phyloP scores from a whole-genome alignment of 2,329 filamentous ascomycete genomes.

The Xylaria sp. region DNA sequence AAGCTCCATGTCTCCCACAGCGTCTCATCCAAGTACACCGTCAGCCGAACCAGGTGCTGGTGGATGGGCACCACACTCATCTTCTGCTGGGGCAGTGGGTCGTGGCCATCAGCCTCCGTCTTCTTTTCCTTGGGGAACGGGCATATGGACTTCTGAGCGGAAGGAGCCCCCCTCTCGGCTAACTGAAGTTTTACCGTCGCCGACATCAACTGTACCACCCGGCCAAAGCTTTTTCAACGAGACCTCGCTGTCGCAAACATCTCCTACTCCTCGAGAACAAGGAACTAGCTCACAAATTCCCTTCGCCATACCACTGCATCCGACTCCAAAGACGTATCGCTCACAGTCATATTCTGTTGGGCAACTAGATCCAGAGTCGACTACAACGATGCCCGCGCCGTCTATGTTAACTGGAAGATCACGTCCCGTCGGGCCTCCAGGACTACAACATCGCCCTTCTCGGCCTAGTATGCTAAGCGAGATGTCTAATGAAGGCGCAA shows the following conservation, averaged over 20 bases:
- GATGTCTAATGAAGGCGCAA: constrained; percentile 67
- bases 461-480: constrained; percentile 78
- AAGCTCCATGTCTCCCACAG: constrained; percentile 76
- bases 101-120: constrained; percentile 53
- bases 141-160: constrained; percentile 81
- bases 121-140: constrained; percentile 75
- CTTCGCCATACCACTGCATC: constrained; percentile 86
- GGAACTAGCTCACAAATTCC: constrained; percentile 72
- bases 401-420: constrained; percentile 58
- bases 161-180: constrained; percentile 79
- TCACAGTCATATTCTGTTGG: constrained; percentile 98
- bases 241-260: constrained; percentile 52
- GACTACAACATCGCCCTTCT: constrained; percentile 80
- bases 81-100: constrained; percentile 53
- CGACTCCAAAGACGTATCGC: constrained; percentile 89
- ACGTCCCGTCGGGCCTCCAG: constrained; percentile 63
- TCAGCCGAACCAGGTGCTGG: constrained; percentile 65
- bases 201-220: constrained; percentile 64
- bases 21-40: constrained; percentile 82
- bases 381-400: constrained; percentile 51
- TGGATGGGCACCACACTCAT: constrained; percentile 61
- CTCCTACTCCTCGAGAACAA: constrained; percentile 58
- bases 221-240: constrained; percentile 57
- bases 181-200: constrained; percentile 76
- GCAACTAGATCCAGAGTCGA: constrained; percentile 75